Conservation (phyloP, 768 basidiomycete species). For the Kwoniella europaea region DNA sequence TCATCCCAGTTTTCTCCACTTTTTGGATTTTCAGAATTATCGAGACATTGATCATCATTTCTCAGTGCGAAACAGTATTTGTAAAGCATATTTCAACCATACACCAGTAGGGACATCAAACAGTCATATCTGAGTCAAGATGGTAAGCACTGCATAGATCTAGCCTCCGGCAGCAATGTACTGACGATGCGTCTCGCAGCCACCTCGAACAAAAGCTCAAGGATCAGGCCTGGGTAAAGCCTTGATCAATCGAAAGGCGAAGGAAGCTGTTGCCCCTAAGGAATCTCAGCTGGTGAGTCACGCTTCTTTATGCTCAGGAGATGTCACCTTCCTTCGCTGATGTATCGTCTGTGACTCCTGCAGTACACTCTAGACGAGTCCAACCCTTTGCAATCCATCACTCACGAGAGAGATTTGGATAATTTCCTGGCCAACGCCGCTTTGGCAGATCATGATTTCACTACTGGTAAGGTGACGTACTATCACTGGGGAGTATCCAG, state of each 20-base stretch:
- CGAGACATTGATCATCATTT: slow-evolving; percentile 13
- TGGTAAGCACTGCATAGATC: neutral
- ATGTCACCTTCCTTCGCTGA: slow-evolving; percentile 1
- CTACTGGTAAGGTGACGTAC: slow-evolving; percentile 70
- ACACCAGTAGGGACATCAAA: neutral
- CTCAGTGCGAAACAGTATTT: neutral
- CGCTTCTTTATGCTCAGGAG: neutral
- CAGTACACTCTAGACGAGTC: slow-evolving; percentile 78
- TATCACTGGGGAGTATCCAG: neutral
- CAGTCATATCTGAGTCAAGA: neutral
- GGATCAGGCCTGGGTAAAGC: slow-evolving; percentile 80
- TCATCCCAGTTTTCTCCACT: slow-evolving; percentile 15
- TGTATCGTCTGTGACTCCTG: neutral
- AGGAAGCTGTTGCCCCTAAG: slow-evolving; percentile 66
- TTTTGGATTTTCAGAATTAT: slow-evolving; percentile 16
- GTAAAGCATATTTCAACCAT: neutral
- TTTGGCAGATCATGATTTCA: slow-evolving; percentile 92
- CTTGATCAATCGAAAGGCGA: slow-evolving; percentile 87
- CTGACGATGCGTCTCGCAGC: neutral
- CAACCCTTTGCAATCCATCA: slow-evolving; percentile 76
- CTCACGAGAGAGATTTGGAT: slow-evolving; percentile 92
- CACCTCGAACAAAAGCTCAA: slow-evolving; percentile 52
- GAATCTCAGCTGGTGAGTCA: slow-evolving; percentile 71
- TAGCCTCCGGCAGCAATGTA: neutral
- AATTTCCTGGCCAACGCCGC: slow-evolving; percentile 95